Evolutionary conservation across 2,329 filamentous ascomycete species (phyloP).

Genomic region (Orbilia oligospora): DNA sequence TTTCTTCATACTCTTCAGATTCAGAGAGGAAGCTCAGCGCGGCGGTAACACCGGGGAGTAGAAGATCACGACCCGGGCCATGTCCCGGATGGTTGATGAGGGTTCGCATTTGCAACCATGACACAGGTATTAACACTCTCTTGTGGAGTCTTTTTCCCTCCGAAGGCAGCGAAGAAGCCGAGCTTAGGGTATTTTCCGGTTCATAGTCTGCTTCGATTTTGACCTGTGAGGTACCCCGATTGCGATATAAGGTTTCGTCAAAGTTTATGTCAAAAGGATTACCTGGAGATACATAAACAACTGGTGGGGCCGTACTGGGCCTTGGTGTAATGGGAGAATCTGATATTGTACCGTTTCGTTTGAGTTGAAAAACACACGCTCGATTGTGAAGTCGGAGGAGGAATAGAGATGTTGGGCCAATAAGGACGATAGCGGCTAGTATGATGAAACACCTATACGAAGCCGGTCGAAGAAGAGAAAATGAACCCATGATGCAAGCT

Average conservation of each 20-base stretch:
- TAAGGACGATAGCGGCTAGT: not conserved
- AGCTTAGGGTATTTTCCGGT: too few species aligned
- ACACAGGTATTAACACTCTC: constrained; percentile 15
- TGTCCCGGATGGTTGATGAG: not conserved
- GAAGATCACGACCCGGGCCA: not conserved
- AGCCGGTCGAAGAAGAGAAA: not conserved
- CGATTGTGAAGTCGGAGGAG: not conserved
- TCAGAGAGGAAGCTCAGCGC: constrained; percentile 28
- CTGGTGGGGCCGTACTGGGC: not conserved
- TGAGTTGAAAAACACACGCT: not conserved
- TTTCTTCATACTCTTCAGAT: not conserved
- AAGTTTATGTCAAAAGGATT: constrained; percentile 16
- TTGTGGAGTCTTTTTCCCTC: constrained; percentile 17
- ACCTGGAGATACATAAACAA: not conserved
- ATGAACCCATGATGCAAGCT: constrained; percentile 15
- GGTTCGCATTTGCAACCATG: constrained; percentile 34
- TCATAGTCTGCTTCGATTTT: not conserved
- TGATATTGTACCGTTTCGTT: not conserved
- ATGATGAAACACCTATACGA: constrained; percentile 21
- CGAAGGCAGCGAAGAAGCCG: not conserved
- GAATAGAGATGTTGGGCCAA: constrained; percentile 15
- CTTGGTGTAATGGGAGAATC: not conserved
- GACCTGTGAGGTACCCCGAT: not conserved
- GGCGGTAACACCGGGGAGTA: constrained; percentile 2
- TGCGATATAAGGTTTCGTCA: not conserved